Conservation (phyloP, 2,329 filamentous ascomycete genomes). For the Exserohilum rostratum region DNA sequence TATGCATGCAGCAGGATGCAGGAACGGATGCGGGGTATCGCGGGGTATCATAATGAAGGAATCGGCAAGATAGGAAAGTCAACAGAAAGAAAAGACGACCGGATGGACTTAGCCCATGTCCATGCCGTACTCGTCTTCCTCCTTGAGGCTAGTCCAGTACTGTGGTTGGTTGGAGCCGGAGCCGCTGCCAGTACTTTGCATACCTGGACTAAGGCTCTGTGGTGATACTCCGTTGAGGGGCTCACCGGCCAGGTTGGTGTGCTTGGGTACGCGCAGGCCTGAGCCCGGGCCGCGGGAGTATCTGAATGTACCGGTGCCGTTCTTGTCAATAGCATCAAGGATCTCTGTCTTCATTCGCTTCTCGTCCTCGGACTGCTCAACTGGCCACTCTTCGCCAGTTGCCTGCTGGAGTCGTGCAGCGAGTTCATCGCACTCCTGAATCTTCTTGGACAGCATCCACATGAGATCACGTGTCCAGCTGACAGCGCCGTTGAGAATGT, state of each 20-base stretch:
- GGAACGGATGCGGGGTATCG: slow-evolving; percentile 42
- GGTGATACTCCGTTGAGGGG: slow-evolving; percentile 65
- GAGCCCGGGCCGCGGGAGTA: slow-evolving; percentile 85
- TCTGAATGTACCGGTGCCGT: slow-evolving; percentile 73
- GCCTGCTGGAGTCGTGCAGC: slow-evolving; percentile 66
- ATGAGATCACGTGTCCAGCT: slow-evolving; percentile 97
- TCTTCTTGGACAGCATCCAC: slow-evolving; percentile 92
- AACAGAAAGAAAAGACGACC: slow-evolving; percentile 9
- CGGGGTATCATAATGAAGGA: slow-evolving; percentile 44
- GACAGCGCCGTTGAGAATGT: slow-evolving; percentile 95
- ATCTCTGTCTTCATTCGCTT: slow-evolving; percentile 94
- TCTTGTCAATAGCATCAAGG: slow-evolving; percentile 82
- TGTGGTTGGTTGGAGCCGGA: slow-evolving; percentile 56
- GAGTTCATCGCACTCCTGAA: slow-evolving; percentile 87
- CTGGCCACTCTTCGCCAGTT: slow-evolving; percentile 43
- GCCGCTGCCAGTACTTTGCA: slow-evolving; percentile 71
- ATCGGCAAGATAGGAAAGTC: slow-evolving; percentile 23
- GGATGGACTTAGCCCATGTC: slow-evolving; percentile 55
- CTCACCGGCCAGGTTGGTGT: slow-evolving; percentile 90
- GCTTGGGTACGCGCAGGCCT: slow-evolving; percentile 87
- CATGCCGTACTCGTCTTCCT: slow-evolving; percentile 91
- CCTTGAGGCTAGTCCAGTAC: slow-evolving; percentile 76
- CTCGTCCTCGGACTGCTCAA: slow-evolving; percentile 79
- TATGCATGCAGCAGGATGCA: slow-evolving; percentile 38
- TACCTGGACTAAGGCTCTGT: slow-evolving; percentile 61